Base-by-base conservation (phyloP, 805 yeast genomes). In the Candida multigemmis region DNA sequence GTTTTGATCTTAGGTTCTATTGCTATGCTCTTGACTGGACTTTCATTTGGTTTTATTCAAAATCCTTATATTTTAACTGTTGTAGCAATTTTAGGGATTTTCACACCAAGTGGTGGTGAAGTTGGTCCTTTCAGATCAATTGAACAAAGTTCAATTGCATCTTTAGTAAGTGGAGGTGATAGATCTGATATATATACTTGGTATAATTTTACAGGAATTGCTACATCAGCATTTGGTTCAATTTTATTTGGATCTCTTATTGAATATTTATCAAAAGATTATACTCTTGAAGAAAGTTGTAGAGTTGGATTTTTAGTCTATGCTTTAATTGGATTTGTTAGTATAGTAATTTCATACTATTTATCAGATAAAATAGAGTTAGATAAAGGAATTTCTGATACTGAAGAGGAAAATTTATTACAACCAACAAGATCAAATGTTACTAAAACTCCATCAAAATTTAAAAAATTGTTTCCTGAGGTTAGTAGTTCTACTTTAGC, bases 61-160 rank as follows among this genome's bases (percentile, higher is more conserved):
- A 56, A 55, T 34, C 54, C 44, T 27, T 41, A 40, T 20, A 11
- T 61, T 1, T 41, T 72, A 25, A 47, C 60, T 21, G 25, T 48
- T 1, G 53, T 63, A 1, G 59, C 71, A 2, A 44, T 65, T 10
- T 22, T 65, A 7, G 78, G 79, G 3, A 65, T 70, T n/a, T 52
- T 71, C 14, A 68, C 76, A 2, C 74, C 76, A 3, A 53, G 65
- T n/a, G 78, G 78, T 4, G 66, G 65, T 5, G 79, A 72, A 33
- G 72, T 68, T 14, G 77, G 77, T 1, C 74, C 77, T 1, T 72
- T 71, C 44, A 50, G 75, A 32, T 63, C 74, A 6, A 50, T 71
- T n/a, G 79, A 72, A 37, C 76, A 71, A 34, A 54, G 70, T 16
- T 44, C 68, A 1, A 50, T 71, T 19, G 73, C 77, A 1, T 65